Evolutionary conservation across 2,329 filamentous ascomycete genomes (phyloP).

Genomic region (Gliomastix tumulicola): DNA sequence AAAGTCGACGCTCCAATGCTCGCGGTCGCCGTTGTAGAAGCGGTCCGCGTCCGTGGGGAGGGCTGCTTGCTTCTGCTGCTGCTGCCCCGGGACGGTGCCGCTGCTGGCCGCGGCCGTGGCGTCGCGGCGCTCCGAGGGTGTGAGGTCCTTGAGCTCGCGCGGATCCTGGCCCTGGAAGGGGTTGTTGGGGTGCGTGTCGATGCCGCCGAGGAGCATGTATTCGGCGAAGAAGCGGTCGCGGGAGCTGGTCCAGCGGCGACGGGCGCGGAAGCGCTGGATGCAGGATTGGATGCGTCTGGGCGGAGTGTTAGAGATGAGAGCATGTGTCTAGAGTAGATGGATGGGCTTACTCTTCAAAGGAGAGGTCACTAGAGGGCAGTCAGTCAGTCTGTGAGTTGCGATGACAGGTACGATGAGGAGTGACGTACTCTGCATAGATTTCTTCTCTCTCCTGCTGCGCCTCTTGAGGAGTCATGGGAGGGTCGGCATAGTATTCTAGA

Average conservation of each 20-base stretch:
- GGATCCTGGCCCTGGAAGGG: slow-evolving; percentile 56
- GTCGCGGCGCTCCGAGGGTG: slow-evolving; percentile 53
- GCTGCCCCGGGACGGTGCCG: no score
- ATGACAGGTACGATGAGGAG: no score
- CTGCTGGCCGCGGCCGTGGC: slow-evolving; percentile 41
- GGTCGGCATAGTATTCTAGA: slow-evolving; percentile 68
- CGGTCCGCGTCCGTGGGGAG: no score
- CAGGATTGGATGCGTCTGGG: slow-evolving; percentile 76
- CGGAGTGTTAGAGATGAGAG: no score
- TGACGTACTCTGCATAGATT: slow-evolving; percentile 59
- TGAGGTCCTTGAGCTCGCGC: slow-evolving; percentile 47
- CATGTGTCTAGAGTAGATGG: slow-evolving; percentile 2
- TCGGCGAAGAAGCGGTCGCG: slow-evolving; percentile 64
- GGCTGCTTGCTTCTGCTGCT: no score
- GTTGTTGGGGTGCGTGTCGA: slow-evolving; percentile 46
- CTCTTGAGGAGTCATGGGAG: slow-evolving; percentile 67
- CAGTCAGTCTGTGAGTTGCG: no score
- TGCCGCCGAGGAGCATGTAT: slow-evolving; percentile 77
- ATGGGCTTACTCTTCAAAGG: slow-evolving; percentile 48
- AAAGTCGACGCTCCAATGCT: slow-evolving; percentile 77
- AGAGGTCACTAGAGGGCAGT: slow-evolving; percentile 37
- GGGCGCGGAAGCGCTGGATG: slow-evolving; percentile 72
- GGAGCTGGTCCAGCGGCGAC: slow-evolving; percentile 63
- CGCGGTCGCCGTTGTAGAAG: slow-evolving; percentile 44
- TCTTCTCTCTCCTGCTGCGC: slow-evolving; percentile 53